Conservation (phyloP, 2,329 filamentous ascomycete genomes). For the Magnaporthales sp. region DNA sequence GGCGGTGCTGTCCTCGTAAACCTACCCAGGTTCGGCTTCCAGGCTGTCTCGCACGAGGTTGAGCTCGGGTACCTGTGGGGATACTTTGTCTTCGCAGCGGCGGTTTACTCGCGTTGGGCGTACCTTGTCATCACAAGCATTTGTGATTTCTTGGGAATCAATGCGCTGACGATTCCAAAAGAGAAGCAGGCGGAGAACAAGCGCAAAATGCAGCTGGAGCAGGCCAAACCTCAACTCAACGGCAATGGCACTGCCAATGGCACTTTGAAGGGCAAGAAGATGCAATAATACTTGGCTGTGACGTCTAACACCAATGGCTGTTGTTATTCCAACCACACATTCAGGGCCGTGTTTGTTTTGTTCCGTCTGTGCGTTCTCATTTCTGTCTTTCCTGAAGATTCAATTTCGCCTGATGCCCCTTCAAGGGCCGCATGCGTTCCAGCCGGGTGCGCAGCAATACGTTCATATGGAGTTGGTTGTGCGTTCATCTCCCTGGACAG, state of each 20-base stretch:
- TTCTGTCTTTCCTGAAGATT: background rate
- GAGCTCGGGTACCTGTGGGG: conserved; percentile 77
- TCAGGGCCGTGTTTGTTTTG: background rate
- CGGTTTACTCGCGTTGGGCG: conserved; percentile 93
- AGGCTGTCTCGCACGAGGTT: conserved; percentile 48
- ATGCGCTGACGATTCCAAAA: conserved; percentile 76
- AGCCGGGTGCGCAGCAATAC: background rate
- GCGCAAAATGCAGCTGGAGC: conserved; percentile 22
- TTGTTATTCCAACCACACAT: background rate
- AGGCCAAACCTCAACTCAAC: conserved; percentile 12
- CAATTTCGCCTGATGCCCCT: background rate
- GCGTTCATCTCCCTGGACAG: background rate
- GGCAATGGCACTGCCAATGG: conserved; percentile 17
- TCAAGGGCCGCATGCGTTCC: background rate
- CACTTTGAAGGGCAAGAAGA: conserved; percentile 18
- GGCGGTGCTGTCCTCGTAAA: conserved; percentile 79
- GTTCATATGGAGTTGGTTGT: background rate
- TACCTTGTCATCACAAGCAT: conserved; percentile 85
- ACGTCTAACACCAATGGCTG: background rate
- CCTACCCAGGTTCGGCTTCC: conserved; percentile 65
- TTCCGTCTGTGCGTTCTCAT: background rate
- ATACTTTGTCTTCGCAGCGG: conserved; percentile 73
- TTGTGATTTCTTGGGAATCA: conserved; percentile 86
- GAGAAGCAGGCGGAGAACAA: conserved; percentile 51
- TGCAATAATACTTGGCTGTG: conserved; percentile 11